phyloP scores from a whole-genome alignment of 805 yeast genomes.

The Saccharomycopsis vini region DNA sequence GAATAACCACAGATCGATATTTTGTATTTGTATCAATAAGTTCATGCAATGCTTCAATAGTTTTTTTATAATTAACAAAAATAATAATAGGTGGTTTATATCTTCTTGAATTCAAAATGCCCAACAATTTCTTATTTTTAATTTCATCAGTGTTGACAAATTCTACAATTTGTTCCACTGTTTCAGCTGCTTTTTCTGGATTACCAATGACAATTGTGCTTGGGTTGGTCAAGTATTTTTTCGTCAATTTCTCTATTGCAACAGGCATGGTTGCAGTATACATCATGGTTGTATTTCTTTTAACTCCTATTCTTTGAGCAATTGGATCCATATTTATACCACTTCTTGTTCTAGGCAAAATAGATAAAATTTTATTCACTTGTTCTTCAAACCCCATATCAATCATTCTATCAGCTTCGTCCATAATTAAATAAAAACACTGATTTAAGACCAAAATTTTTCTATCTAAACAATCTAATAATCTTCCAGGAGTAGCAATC shows the following conservation, averaged over 20 bases:
- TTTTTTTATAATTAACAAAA: conserved; percentile 69
- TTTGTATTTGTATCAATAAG: conserved; percentile 37
- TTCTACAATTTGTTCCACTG: conserved; percentile 63
- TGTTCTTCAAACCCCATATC: conserved; percentile 90
- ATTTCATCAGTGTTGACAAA: conserved; percentile 36
- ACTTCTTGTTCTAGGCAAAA: conserved; percentile 35
- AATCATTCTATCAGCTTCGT: conserved; percentile 94
- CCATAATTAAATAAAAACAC: conserved; percentile 66
- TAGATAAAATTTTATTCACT: conserved; percentile 48
- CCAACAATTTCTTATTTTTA: conserved; percentile 36
- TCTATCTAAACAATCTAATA: conserved; percentile 70
- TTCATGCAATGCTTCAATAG: conserved; percentile 60
- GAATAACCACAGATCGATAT: conserved; percentile 53
- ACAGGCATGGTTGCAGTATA: conserved; percentile 91
- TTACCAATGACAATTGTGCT: conserved; percentile 60
- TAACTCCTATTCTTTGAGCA: conserved; percentile 7
- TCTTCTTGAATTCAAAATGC: conserved; percentile 27
- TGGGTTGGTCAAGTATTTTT: conserved; percentile 53
- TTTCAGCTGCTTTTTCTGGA: conserved; percentile 54
- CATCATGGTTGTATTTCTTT: conserved; percentile 65
- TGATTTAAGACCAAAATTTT: conserved; percentile 50
- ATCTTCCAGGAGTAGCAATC: conserved; percentile 91
- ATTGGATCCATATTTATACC: conserved; percentile 5
- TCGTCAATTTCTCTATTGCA: conserved; percentile 56
- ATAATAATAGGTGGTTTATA: conserved; percentile 58